A percentile compares a stretch with the other conserved stretches of the same genome.
Evolutionary conservation across 768 basidiomycete species (phyloP).

Genomic region (Boletus huronensis): DNA sequence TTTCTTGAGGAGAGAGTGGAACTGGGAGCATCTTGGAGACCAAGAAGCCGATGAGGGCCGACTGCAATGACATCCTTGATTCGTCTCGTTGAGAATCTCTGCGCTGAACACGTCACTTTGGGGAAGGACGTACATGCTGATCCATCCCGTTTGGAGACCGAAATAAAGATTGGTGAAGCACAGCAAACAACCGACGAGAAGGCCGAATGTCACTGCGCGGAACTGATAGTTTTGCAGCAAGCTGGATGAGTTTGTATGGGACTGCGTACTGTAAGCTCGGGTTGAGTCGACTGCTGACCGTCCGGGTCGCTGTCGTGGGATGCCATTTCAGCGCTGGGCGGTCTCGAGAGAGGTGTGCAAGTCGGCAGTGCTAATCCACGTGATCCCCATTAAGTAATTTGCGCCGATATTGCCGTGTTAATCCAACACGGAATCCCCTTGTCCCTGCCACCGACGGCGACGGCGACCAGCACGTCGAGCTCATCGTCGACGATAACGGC

Average conservation of each 20-base stretch:
- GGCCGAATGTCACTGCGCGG: slow-evolving; percentile 68
- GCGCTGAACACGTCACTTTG: background rate
- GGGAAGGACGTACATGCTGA: slow-evolving; percentile 61
- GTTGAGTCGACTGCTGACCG: slow-evolving; percentile 5
- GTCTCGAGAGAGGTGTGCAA: no score
- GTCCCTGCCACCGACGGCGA: slow-evolving; percentile 35
- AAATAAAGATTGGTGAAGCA: slow-evolving; percentile 92
- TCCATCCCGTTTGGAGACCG: slow-evolving; percentile 87
- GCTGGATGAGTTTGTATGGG: background rate
- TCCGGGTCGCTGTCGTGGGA: background rate
- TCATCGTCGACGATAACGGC: slow-evolving; percentile 31
- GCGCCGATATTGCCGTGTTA: slow-evolving; percentile 25
- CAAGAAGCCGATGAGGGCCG: slow-evolving; percentile 88
- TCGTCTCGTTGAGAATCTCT: background rate
- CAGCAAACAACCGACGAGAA: slow-evolving; percentile 80
- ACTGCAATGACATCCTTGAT: slow-evolving; percentile 90
- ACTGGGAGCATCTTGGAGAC: slow-evolving; percentile 69
- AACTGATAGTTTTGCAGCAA: slow-evolving; percentile 23
- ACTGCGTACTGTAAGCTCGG: slow-evolving; percentile 32
- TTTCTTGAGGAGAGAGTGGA: slow-evolving; percentile 85
- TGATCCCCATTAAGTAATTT: slow-evolving; percentile 33
- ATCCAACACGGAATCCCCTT: slow-evolving; percentile 35
- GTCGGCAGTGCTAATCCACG: slow-evolving; percentile 21
- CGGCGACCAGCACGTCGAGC: slow-evolving; percentile 27
- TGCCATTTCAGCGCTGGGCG: no score